Percentiles rank a stretch among this genome's conserved stretches.
Evolutionary conservation across 2,329 filamentous ascomycete genomes (phyloP).

Genomic region (Penicillium decumbens): DNA sequence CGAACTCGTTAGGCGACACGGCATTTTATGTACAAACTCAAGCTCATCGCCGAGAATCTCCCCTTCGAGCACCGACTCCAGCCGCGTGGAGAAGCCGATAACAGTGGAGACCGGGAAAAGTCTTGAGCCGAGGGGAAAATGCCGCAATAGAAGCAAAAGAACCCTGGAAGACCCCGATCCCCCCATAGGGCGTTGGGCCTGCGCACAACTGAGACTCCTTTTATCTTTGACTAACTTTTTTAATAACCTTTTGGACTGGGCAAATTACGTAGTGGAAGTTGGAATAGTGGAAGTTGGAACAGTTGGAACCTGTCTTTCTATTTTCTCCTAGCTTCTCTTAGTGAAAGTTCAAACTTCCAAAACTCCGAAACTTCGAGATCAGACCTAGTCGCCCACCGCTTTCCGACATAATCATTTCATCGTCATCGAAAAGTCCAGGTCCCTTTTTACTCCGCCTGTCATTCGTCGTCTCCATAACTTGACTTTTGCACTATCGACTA

Average conservation of each 20-base stretch:
- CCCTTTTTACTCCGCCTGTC: constrained; percentile 6
- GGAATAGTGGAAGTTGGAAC: too few species aligned
- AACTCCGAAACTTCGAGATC: neutral
- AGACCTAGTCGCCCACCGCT: constrained; percentile 8
- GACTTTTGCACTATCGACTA: neutral
- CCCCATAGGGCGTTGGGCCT: constrained; percentile 2
- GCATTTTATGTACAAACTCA: too few species aligned
- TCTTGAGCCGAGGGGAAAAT: constrained; percentile 9
- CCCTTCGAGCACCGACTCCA: neutral
- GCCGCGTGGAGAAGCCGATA: neutral
- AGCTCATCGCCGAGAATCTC: neutral
- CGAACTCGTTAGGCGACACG: too few species aligned
- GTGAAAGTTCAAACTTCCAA: too few species aligned
- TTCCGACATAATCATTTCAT: constrained; percentile 15
- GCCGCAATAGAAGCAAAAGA: constrained; percentile 4
- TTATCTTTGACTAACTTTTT: neutral
- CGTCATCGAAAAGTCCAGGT: constrained; percentile 7
- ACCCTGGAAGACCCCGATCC: neutral
- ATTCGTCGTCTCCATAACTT: neutral
- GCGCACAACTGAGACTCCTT: constrained; percentile 10
- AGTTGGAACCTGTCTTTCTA: neutral
- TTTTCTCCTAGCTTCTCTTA: neutral
- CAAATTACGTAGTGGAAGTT: neutral
- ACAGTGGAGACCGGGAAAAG: constrained; percentile 13
- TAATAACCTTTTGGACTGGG: neutral